Conservation (phyloP, 768 basidiomycete species). For the Auriscalpium vulgare region DNA sequence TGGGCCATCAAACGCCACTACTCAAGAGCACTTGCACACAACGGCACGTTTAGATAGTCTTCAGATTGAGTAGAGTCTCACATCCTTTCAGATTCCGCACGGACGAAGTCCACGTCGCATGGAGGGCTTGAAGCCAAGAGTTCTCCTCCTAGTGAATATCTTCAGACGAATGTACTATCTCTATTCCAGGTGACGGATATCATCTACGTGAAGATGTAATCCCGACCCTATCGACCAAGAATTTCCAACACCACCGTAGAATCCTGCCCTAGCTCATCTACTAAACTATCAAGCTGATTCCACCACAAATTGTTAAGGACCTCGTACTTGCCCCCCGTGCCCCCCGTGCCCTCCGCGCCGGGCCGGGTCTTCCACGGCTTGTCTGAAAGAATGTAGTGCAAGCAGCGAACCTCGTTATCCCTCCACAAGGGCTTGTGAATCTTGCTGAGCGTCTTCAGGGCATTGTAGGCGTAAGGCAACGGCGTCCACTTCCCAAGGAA, state of each 20-base stretch:
- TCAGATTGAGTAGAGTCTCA: not conserved
- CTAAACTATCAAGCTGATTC: conserved; percentile 43
- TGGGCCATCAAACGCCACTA: conserved; percentile 78
- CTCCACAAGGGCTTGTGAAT: conserved; percentile 74
- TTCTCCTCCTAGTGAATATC: not conserved
- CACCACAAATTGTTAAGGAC: conserved; percentile 74
- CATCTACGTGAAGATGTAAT: conserved; percentile 1
- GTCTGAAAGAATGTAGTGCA: conserved; percentile 81
- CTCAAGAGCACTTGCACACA: conserved; percentile 86
- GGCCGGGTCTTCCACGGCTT: conserved; percentile 75
- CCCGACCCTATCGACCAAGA: conserved; percentile 26
- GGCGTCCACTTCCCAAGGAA: conserved; percentile 77
- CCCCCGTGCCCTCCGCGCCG: conserved; percentile 30
- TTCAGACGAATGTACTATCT: not conserved
- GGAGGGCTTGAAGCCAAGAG: conserved; percentile 49
- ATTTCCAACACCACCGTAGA: conserved; percentile 42
- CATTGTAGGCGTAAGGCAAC: conserved; percentile 85
- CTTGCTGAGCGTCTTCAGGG: conserved; percentile 81
- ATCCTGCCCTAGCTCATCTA: conserved; percentile 37
- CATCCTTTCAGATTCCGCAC: conserved; percentile 69
- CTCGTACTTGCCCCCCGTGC: conserved; percentile 40
- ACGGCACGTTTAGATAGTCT: conserved; percentile 42
- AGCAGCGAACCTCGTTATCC: conserved; percentile 76
- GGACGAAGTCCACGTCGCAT: conserved; percentile 87
- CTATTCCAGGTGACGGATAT: not conserved